phyloP scores from a whole-genome alignment of 176 grass and related monocot genomes.

The Oryza punctata region DNA sequence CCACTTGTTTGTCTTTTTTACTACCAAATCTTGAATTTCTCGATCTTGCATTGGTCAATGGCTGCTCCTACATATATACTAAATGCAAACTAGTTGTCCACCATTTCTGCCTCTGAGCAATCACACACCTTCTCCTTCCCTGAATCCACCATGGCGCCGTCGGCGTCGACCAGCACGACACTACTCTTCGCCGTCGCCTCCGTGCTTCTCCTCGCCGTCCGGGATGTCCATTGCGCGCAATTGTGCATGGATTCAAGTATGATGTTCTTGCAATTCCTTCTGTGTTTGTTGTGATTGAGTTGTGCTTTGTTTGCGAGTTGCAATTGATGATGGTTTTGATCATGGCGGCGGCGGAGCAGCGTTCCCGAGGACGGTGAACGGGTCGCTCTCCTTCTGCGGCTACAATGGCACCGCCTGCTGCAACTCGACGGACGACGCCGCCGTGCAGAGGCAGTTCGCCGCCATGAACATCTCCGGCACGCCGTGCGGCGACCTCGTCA shows the following conservation, averaged over 20 bases:
- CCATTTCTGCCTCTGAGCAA: slow-evolving; percentile 7
- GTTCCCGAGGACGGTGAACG: slow-evolving; percentile 59
- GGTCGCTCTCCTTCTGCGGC: slow-evolving; percentile 68
- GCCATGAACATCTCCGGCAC: slow-evolving; percentile 77
- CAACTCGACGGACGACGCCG: slow-evolving; percentile 67
- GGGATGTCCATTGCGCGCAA: slow-evolving; percentile 40
- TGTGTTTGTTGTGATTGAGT: background rate
- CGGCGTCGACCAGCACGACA: background rate
- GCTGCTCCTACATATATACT: slow-evolving; percentile 8
- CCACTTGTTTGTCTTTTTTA: slow-evolving; percentile 13
- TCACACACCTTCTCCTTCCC: background rate
- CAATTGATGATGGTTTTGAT: slow-evolving; percentile 8
- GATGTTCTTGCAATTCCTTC: background rate
- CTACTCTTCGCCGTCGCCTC: slow-evolving; percentile 24
- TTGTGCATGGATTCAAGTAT: slow-evolving; percentile 72
- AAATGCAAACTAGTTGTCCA: slow-evolving; percentile 16
- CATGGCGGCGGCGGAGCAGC: slow-evolving; percentile 32
- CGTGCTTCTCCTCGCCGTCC: slow-evolving; percentile 41
- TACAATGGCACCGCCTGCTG: slow-evolving; percentile 85
- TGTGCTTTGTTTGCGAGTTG: background rate
- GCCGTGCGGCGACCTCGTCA: slow-evolving; percentile 64
- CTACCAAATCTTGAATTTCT: slow-evolving; percentile 7
- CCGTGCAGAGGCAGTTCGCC: slow-evolving; percentile 52
- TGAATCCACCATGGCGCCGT: slow-evolving; percentile 37
- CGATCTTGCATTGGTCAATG: slow-evolving; percentile 38